Conservation (phyloP, 371 early-diverging fungal genomes). For the Choanephora cucurbitarum region DNA sequence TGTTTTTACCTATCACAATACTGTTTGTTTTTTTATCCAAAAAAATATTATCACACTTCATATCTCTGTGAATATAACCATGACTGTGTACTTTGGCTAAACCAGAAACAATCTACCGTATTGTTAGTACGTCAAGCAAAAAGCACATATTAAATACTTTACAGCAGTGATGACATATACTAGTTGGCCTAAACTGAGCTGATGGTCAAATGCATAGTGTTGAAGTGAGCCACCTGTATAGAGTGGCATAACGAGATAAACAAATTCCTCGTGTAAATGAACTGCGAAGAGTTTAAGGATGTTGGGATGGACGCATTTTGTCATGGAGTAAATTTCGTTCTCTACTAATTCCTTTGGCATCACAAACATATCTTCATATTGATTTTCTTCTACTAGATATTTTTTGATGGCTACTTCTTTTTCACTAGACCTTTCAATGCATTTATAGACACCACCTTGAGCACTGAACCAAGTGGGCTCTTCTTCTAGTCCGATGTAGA, state of each 20-base stretch:
- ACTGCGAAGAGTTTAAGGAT: conserved; percentile 45
- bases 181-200: conserved; percentile 47
- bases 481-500: conserved; percentile 40
- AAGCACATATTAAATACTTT: conserved; percentile 10
- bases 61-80: conserved; percentile 55
- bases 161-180: conserved; percentile 47
- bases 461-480: conserved; percentile 57
- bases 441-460: conserved; percentile 53
- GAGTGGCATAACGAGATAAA: conserved; percentile 52
- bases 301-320: conserved; percentile 49
- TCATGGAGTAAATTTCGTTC: conserved; percentile 57
- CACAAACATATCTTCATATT: conserved; percentile 48
- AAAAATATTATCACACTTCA: conserved; percentile 56
- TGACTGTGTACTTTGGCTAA: conserved; percentile 48
- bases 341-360: conserved; percentile 57
- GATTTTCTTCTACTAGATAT: conserved; percentile 47
- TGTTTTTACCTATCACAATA: conserved; percentile 48
- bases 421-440: conserved; percentile 30
- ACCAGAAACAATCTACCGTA: conserved; percentile 46
- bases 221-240: conserved; percentile 54
- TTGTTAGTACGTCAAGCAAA: conserved; percentile 8
- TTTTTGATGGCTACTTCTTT: conserved; percentile 49
- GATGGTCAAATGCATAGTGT: conserved; percentile 53
- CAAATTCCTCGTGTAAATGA: conserved; percentile 50
- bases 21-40: conserved; percentile 38